Conservation (phyloP, 306 rosid species). For the Gastrolobium bilobum region DNA sequence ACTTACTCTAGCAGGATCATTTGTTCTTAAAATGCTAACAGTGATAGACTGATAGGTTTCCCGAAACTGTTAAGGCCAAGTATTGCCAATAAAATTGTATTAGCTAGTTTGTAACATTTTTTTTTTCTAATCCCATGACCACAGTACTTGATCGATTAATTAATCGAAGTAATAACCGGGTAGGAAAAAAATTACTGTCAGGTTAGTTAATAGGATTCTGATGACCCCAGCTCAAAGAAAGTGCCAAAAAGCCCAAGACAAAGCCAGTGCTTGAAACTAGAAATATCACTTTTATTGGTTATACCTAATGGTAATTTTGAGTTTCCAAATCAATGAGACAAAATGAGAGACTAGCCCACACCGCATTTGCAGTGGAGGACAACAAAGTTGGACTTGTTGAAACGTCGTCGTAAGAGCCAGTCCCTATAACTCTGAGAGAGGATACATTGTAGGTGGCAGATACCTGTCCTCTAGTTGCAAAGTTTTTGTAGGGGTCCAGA, state of each 20-base stretch:
- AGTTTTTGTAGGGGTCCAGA: no score
- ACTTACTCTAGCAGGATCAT: constrained; percentile 11
- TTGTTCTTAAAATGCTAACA: constrained; percentile 9
- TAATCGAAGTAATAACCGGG: not conserved
- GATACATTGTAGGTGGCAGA: no score
- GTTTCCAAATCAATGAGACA: constrained; percentile 10
- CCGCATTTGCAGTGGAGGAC: constrained; percentile 10
- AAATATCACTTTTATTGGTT: not conserved
- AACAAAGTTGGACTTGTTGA: constrained; percentile 10
- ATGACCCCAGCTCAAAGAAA: constrained; percentile 24
- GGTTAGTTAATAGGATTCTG: constrained; percentile 1
- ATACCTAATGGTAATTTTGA: constrained; percentile 16
- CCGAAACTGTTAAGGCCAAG: not conserved
- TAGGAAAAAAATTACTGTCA: not conserved
- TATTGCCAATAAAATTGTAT: not conserved
- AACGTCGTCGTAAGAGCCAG: constrained; percentile 51
- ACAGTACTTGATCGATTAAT: not conserved
- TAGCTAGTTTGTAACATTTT: not conserved
- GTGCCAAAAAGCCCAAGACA: not conserved
- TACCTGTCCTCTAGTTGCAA: constrained; percentile 42
- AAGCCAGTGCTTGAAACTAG: constrained; percentile 19
- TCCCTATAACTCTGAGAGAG: constrained; percentile 4
- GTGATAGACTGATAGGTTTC: not conserved
- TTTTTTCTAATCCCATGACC: not conserved
- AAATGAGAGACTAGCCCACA: constrained; percentile 27